These are phyloP conservation scores for Avena atlantica DNA, from an alignment of 176 grass and related monocot genomes.

Conservation along the genomic window DNA sequence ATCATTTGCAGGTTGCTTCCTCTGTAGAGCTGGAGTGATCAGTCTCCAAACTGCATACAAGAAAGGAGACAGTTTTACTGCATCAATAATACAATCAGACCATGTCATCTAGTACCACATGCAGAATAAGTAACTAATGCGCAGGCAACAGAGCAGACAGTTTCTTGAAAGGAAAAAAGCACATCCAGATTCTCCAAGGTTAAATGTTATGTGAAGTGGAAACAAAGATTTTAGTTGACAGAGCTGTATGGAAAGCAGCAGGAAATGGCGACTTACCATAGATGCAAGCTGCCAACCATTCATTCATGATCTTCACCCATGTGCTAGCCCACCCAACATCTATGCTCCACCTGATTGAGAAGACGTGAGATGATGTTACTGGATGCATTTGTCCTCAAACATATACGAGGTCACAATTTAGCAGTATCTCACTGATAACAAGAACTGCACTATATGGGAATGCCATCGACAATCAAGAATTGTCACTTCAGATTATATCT, in stretches of 20 bases:
- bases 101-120: neutral
- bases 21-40: slow-evolving; percentile 57
- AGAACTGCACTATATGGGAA: neutral
- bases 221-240: neutral
- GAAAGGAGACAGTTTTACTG: neutral
- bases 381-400: slow-evolving; percentile 13
- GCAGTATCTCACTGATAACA: neutral
- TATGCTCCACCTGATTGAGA: slow-evolving; percentile 83
- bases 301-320: slow-evolving; percentile 87
- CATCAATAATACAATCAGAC: neutral
- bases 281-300: slow-evolving; percentile 84
- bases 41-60: slow-evolving; percentile 77
- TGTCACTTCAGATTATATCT: neutral
- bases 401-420: neutral
- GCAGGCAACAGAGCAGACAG: neutral
- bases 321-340: slow-evolving; percentile 93
- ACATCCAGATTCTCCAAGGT: neutral
- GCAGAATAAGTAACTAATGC: neutral
- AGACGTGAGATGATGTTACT: neutral
- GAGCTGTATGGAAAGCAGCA: neutral
- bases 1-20: slow-evolving; percentile 39
- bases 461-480: neutral
- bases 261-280: slow-evolving; percentile 59
- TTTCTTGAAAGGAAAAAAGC: neutral
- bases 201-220: neutral